Evolutionary conservation across 148 eudicot species (phyloP), one percentile per base, ranked within the genome.

Genomic region (Spergularia bocconei): DNA sequence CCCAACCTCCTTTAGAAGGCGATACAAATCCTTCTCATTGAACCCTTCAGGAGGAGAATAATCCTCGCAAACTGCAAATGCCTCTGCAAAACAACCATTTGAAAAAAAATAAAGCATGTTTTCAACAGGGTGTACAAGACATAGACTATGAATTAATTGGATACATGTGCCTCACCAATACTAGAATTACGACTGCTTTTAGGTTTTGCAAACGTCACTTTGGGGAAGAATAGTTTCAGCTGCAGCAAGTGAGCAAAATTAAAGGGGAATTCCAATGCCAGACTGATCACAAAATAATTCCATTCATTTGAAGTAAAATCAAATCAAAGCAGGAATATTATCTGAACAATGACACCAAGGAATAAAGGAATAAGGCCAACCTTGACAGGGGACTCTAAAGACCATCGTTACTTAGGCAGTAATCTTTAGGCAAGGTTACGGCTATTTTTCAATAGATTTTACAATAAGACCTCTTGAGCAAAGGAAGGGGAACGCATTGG

Each of bases 181-280:
- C 99, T 95, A 69, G 99, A 95, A 86, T 95, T 95, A 52, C 99
- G 96, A 75, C 99, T 95, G 87, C 99, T 95, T 86, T 89, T 95
- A 33, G 99, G 99, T 83, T 95, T 95, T 56, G 99, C 99, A 82
- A 95, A 87, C 47, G 99, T 95, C 78, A 95, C 99, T 77, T 95
- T 93, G 1, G 96, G 89, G 79, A 95, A 95, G 73, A 95, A 95
- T 62, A 95, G 80, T 79, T 95, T 95, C 70, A 95, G 90, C 97
- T 94, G 98, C 90, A 84, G 67, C 20, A 81, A 57, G 44, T 23
- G 74, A 67, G 41, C 14, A 71, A 69, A 75, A 74, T 29, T 17
- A 64, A 20, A 79, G 19, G 29, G 63, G 69, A 2, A 15, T 69
- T 16, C 13, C 62, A 13, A 47, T 12, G 38, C 54, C 57, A 67